Conservation (phyloP, 768 basidiomycete species). For the Termitomyces sp. region DNA sequence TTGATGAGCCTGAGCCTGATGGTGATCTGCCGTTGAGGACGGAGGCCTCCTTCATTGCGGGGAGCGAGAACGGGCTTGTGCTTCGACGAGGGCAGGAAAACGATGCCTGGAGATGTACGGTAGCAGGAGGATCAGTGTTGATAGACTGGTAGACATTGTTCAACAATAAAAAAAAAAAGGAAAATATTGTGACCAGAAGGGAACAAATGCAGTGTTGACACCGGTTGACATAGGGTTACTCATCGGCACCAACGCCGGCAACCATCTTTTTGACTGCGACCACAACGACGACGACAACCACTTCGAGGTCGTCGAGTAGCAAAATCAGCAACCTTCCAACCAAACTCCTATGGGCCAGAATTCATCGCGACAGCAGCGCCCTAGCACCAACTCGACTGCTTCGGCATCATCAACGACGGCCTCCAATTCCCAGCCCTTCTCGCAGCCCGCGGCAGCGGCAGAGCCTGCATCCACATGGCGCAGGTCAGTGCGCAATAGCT, state of each 20-base stretch:
- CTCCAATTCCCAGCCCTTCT: background rate
- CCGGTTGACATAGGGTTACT: slow-evolving; percentile 10
- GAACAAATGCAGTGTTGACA: slow-evolving; percentile 6
- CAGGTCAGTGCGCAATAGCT: slow-evolving; percentile 26
- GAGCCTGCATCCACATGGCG: slow-evolving; percentile 13
- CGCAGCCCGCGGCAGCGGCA: background rate
- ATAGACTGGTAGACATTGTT: slow-evolving; percentile 10
- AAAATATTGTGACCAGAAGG: background rate
- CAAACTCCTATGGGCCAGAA: background rate
- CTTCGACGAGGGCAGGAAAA: slow-evolving; percentile 20
- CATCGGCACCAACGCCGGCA: slow-evolving; percentile 9
- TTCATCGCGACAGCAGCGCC: slow-evolving; percentile 9
- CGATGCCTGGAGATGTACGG: slow-evolving; percentile 33
- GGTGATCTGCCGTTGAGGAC: slow-evolving; percentile 14
- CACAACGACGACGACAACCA: background rate
- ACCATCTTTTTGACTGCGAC: slow-evolving; percentile 14
- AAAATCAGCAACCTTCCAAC: background rate
- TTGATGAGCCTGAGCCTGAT: background rate
- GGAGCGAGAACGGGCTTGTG: slow-evolving; percentile 52
- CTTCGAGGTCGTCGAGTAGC: slow-evolving; percentile 5
- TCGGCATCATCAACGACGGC: background rate
- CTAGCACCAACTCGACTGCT: slow-evolving; percentile 2
- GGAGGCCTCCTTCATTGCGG: slow-evolving; percentile 32
- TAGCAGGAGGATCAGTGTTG: slow-evolving; percentile 27
- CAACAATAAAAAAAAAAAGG: background rate